A percentile compares a stretch with the other conserved stretches of the same genome.
Evolutionary conservation across 2,329 filamentous ascomycete genomes (phyloP).

Genomic region (Cladosporium sp.): DNA sequence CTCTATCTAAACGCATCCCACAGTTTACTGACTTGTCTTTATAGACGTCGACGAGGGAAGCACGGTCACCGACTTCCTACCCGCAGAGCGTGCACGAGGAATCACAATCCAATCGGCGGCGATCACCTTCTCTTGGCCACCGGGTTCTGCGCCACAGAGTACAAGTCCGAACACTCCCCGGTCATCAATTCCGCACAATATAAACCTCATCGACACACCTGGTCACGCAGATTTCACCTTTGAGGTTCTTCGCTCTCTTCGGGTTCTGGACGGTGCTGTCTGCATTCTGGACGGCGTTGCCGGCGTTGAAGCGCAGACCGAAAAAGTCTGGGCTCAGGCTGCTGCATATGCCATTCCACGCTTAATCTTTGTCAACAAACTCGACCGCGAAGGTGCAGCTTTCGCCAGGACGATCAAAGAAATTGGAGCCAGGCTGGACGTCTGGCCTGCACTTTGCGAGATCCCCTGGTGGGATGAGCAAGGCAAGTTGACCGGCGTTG

Average conservation of each 20-base stretch:
- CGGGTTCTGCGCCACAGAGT: conserved; percentile 26
- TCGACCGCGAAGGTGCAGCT: conserved; percentile 74
- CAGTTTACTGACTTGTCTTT: neutral
- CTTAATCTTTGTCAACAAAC: conserved; percentile 77
- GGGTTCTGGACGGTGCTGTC: conserved; percentile 84
- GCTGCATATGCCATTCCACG: conserved; percentile 79
- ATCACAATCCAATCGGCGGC: conserved; percentile 98
- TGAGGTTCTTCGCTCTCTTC: conserved; percentile 85
- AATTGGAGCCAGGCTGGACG: conserved; percentile 70
- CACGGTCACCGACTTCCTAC: conserved; percentile 94
- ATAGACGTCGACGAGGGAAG: conserved; percentile 90
- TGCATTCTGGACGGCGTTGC: conserved; percentile 90
- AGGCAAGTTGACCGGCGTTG: conserved; percentile 74
- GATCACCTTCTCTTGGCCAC: conserved; percentile 92
- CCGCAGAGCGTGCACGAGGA: conserved; percentile 82
- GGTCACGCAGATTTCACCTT: conserved; percentile 98
- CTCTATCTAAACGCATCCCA: too few relatives aligned
- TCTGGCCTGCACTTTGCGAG: conserved; percentile 87
- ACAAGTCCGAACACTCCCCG: conserved; percentile 36
- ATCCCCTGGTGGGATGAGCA: conserved; percentile 84
- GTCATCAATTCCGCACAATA: conserved; percentile 58
- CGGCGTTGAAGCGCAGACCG: conserved; percentile 93
- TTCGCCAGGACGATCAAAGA: conserved; percentile 85
- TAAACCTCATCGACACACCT: conserved; percentile 93
- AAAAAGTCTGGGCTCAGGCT: conserved; percentile 91